phyloP scores from a whole-genome alignment of 2,329 filamentous ascomycete genomes.

The Zasmidium citrigriseum region DNA sequence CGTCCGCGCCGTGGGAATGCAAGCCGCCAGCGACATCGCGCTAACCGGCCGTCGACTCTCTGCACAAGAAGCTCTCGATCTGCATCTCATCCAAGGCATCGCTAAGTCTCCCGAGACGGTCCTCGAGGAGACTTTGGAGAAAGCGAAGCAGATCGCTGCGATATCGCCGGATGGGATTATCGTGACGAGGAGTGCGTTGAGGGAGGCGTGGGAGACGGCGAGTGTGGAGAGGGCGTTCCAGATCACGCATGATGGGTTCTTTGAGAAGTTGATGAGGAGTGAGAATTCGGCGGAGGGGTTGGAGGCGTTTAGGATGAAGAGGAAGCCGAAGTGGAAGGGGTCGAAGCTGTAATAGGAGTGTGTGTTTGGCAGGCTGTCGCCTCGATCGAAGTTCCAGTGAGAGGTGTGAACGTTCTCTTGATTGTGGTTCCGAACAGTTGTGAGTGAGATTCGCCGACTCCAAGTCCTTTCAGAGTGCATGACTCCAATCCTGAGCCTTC shows the following conservation, averaged over 20 bases:
- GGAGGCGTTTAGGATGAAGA: slow-evolving; percentile 52
- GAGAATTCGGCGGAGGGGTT: slow-evolving; percentile 52
- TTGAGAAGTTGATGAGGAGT: slow-evolving; percentile 39
- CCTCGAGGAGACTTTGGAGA: slow-evolving; percentile 34
- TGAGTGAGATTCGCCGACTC: too few species aligned
- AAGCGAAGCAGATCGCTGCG: slow-evolving; percentile 35
- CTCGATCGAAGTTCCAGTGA: too few species aligned
- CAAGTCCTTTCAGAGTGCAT: too few species aligned
- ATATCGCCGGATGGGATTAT: slow-evolving; percentile 39
- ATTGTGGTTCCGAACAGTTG: too few species aligned
- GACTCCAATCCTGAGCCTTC: too few species aligned
- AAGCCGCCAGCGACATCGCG: slow-evolving; percentile 52
- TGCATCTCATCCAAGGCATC: slow-evolving; percentile 43
- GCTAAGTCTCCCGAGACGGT: slow-evolving; percentile 33
- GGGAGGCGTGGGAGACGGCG: slow-evolving; percentile 40
- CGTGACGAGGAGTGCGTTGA: slow-evolving; percentile 39
- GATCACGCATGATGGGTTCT: slow-evolving; percentile 44
- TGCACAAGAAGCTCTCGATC: slow-evolving; percentile 45
- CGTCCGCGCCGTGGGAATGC: slow-evolving; percentile 50
- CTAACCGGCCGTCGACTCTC: slow-evolving; percentile 49
- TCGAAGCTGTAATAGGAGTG: slow-evolving; percentile 46
- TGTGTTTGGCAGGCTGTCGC: too few species aligned
- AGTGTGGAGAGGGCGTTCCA: slow-evolving; percentile 43
- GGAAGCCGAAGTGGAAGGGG: slow-evolving; percentile 48
- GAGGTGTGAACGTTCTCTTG: too few species aligned